These are phyloP conservation scores for Salix arbutifolia DNA, from an alignment of 345 rosid genomes.

Conservation along the genomic window DNA sequence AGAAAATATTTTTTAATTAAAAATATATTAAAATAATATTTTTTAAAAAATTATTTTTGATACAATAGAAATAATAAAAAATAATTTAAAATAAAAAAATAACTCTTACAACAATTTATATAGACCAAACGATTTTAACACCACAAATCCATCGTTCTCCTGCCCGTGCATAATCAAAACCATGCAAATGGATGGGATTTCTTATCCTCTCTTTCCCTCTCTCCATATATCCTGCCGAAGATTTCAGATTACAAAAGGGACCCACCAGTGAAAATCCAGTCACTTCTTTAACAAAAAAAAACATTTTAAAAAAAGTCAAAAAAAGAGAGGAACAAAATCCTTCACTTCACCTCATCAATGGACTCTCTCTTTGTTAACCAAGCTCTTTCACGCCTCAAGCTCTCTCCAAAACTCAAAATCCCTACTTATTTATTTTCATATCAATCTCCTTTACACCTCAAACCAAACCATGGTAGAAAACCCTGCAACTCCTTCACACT, in stretches of 20 bases:
- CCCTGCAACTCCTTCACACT: constrained; percentile 10
- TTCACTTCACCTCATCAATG: constrained; percentile 25
- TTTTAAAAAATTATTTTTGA: too few relatives aligned
- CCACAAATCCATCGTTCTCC: not conserved
- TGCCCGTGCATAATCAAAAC: not conserved
- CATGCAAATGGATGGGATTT: constrained; percentile 33
- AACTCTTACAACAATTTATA: not conserved
- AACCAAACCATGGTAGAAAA: not conserved
- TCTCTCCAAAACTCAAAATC: constrained; percentile 13
- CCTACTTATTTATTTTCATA: constrained; percentile 19
- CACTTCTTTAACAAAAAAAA: not conserved
- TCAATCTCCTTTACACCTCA: constrained; percentile 9
- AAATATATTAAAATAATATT: too few relatives aligned
- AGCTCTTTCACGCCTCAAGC: constrained; percentile 43
- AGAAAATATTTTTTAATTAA: too few relatives aligned
- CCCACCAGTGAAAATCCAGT: not conserved
- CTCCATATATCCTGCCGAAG: not conserved
- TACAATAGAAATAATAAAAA: too few relatives aligned
- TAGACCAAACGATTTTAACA: not conserved
- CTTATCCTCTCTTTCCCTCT: constrained; percentile 24
- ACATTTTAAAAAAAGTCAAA: not conserved
- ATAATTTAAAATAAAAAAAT: too few relatives aligned
- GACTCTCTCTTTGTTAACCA: constrained; percentile 46
- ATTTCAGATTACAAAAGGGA: not conserved
- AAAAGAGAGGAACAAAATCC: not conserved